Percentiles rank a stretch among this genome's conserved stretches.
Conservation (phyloP, 2,329 filamentous ascomycete genomes). For the Monosporascus sp. region DNA sequence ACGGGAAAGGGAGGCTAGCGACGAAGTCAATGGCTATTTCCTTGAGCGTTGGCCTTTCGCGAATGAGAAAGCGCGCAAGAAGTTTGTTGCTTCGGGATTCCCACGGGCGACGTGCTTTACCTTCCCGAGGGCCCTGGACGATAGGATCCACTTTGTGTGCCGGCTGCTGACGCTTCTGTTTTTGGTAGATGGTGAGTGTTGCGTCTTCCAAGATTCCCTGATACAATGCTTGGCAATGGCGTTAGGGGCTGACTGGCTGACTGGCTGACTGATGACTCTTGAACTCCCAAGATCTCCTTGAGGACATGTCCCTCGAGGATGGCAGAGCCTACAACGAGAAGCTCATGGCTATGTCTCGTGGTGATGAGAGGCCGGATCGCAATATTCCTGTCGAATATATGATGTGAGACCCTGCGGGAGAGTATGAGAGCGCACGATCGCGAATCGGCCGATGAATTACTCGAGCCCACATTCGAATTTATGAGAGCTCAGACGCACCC, state of each 20-base stretch:
- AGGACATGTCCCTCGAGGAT: conserved; percentile 35
- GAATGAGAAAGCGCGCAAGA: conserved; percentile 22
- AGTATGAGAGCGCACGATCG: conserved; percentile 29
- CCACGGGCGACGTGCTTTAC: conserved; percentile 33
- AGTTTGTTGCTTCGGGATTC: conserved; percentile 30
- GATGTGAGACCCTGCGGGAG: conserved; percentile 31
- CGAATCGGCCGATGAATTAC: conserved; percentile 26
- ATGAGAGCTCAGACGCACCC: conserved; percentile 34
- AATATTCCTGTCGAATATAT: conserved; percentile 29
- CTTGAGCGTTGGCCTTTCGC: conserved; percentile 33
- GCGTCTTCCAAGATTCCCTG: not conserved
- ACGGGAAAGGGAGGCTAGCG: conserved; percentile 16
- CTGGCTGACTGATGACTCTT: conserved; percentile 1
- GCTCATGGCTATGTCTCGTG: conserved; percentile 31
- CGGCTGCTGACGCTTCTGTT: conserved; percentile 35
- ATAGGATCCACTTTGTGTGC: conserved; percentile 34
- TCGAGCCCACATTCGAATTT: conserved; percentile 31
- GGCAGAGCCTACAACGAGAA: conserved; percentile 32
- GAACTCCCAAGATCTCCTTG: conserved; percentile 30
- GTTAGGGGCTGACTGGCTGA: not conserved
- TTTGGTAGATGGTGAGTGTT: conserved; percentile 34
- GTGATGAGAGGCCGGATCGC: conserved; percentile 26
- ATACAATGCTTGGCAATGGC: not conserved
- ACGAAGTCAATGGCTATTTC: conserved; percentile 34
- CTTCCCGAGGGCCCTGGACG: conserved; percentile 31